Percentiles rank a stretch among this genome's conserved stretches.
Evolutionary conservation across 805 yeast genomes (phyloP).

Genomic region (Myxozyma sirexii): DNA sequence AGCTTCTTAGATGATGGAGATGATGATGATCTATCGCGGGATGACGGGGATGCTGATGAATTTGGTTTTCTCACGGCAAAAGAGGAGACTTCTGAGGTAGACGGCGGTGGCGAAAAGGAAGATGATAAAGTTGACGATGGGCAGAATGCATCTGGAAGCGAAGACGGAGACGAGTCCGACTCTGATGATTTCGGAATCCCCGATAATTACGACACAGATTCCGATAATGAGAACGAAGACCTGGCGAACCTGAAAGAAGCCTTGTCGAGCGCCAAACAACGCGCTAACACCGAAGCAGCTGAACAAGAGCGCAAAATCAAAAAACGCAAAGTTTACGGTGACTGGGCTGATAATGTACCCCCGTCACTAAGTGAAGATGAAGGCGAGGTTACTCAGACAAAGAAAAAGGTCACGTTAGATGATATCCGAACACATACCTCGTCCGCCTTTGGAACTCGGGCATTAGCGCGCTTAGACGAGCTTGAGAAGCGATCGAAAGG

Average conservation of each 20-base stretch:
- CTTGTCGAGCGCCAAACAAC: background rate
- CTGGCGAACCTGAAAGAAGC: slow-evolving; percentile 5
- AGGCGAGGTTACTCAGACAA: slow-evolving; percentile 37
- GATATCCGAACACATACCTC: slow-evolving; percentile 67
- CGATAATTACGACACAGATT: slow-evolving; percentile 39
- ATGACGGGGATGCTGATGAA: slow-evolving; percentile 9
- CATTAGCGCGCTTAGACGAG: slow-evolving; percentile 53
- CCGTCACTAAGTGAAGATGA: slow-evolving; percentile 10
- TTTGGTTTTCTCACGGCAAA: slow-evolving; percentile 12
- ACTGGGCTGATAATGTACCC: slow-evolving; percentile 5
- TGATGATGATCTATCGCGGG: slow-evolving; percentile 41
- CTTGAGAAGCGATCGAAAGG: slow-evolving; percentile 32
- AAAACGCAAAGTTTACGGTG: slow-evolving; percentile 13
- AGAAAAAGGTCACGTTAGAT: slow-evolving; percentile 47
- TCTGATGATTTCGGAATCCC: slow-evolving; percentile 46
- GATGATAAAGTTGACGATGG: slow-evolving; percentile 2
- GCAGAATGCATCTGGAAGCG: background rate
- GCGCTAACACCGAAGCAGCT: slow-evolving; percentile 13
- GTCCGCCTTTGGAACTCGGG: slow-evolving; percentile 56
- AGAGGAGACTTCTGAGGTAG: background rate
- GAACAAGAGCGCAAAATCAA: background rate
- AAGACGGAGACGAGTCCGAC: slow-evolving; percentile 38
- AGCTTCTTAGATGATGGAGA: slow-evolving; percentile 33
- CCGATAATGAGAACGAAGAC: slow-evolving; percentile 11
- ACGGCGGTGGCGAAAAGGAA: background rate